A percentile compares a stretch with the other conserved stretches of the same genome.
Conservation (phyloP, 2,329 filamentous ascomycete genomes). For the Beauveria sp. region DNA sequence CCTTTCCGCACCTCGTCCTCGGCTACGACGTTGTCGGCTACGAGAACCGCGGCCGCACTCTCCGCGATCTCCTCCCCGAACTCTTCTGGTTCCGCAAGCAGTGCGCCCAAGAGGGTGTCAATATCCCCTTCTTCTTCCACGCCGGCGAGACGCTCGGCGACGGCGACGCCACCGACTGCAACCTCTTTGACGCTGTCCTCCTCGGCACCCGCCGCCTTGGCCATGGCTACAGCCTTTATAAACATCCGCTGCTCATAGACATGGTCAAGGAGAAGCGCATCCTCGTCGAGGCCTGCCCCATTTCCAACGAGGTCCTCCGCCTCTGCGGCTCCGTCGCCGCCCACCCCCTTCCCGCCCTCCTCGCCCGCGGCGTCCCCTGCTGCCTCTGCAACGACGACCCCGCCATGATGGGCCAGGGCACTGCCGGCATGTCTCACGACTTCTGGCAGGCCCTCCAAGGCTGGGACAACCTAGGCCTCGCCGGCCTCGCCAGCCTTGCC, state of each 20-base stretch:
- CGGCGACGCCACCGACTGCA: constrained; percentile 66
- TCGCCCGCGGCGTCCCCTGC: constrained; percentile 78
- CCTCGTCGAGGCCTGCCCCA: constrained; percentile 81
- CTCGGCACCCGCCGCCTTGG: constrained; percentile 84
- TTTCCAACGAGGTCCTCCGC: constrained; percentile 80
- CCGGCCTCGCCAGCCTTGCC: constrained; percentile 75
- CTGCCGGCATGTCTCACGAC: constrained; percentile 78
- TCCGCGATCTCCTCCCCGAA: constrained; percentile 71
- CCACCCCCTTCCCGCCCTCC: constrained; percentile 74
- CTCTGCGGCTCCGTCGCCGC: constrained; percentile 68
- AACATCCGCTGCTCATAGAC: constrained; percentile 82
- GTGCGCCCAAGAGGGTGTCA: constrained; percentile 65
- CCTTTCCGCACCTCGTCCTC: constrained; percentile 70
- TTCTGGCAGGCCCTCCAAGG: constrained; percentile 92
- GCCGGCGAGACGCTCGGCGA: constrained; percentile 78
- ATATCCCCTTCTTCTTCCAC: constrained; percentile 93
- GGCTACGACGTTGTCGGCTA: constrained; percentile 89
- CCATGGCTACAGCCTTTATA: constrained; percentile 81
- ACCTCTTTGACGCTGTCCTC: constrained; percentile 83
- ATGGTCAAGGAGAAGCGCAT: constrained; percentile 87
- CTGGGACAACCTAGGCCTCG: constrained; percentile 84
- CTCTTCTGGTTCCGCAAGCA: constrained; percentile 91
- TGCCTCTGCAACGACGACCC: constrained; percentile 88
- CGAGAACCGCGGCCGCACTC: constrained; percentile 70
- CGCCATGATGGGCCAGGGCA: constrained; percentile 76